Evolutionary conservation across 352 stramenopile species (phyloP), one percentile per base, ranked within the genome.

Genomic region (Phytophthora litchii): DNA sequence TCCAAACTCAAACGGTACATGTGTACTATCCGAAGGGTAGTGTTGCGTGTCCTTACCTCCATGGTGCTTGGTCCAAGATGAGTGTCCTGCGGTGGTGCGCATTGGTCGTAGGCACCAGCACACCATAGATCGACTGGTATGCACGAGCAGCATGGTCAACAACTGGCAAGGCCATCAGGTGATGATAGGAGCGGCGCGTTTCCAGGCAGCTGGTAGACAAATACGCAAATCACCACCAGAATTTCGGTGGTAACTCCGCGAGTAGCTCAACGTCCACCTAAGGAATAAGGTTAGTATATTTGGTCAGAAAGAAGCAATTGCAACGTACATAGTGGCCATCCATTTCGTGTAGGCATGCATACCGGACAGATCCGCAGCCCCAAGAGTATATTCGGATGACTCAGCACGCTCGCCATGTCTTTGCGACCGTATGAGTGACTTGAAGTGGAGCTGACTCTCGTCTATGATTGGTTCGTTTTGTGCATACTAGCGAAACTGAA

Each of bases 341-440:
- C 23, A 27, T 5, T 27, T n/a, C n/a, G n/a, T n/a, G n/a, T n/a
- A n/a, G n/a, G n/a, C n/a, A n/a, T n/a, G n/a, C n/a, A n/a, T n/a
- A n/a, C n/a, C n/a, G n/a, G 32, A 46, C 32, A 38, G 16, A 13
- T n/a, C n/a, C n/a, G 23, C n/a, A 41, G 52, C 35, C 31, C 16
- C 7, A 10, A 20, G 21, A 14, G 43, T 36, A 55, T 49, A 45
- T 62, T 55, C 25, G 10, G 54, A 54, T 62, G 44, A 62, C 54
- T 62, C 54, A 62, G 12, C 12, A 16, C 23, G 29, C 8, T 20
- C n/a, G n/a, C 20, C 29, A n/a, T 46, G 45, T 57, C 54, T 63
- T 45, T 56, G 44, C 36, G 36, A 57, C 54, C 54, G 54, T 45
- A 63, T 63, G 45, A 63, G 54, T 63, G 54, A 57, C 23, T 27